A percentile compares a stretch with the other conserved stretches of the same genome.
These are phyloP conservation scores for Wallemia hederae DNA, from an alignment of 1,284 basidiomycete genomes.

Conservation along the genomic window DNA sequence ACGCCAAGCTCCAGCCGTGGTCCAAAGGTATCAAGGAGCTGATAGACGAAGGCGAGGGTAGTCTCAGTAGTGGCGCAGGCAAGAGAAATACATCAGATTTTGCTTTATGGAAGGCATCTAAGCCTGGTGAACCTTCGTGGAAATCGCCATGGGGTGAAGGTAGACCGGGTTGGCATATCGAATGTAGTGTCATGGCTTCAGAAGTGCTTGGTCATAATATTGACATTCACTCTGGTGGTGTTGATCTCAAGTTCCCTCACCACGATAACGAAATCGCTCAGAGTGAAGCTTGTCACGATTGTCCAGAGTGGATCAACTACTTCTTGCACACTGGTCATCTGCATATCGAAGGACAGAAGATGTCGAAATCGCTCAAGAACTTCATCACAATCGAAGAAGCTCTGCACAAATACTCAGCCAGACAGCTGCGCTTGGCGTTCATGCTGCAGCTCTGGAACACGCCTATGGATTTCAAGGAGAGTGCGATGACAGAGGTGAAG, in stretches of 20 bases:
- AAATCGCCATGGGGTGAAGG: constrained; percentile 84
- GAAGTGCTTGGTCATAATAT: constrained; percentile 71
- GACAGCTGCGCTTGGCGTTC: constrained; percentile 85
- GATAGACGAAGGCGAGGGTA: constrained; percentile 78
- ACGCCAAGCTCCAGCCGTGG: constrained; percentile 89
- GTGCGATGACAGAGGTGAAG: constrained; percentile 55
- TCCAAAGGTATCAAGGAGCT: constrained; percentile 75
- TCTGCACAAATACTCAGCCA: constrained; percentile 49
- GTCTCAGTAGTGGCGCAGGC: constrained; percentile 32
- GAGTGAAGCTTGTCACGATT: constrained; percentile 84
- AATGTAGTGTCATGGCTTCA: constrained; percentile 96
- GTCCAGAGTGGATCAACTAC: constrained; percentile 89
- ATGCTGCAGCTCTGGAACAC: constrained; percentile 72
- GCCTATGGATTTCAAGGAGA: constrained; percentile 81
- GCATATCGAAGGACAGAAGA: constrained; percentile 94
- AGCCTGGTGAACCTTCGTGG: constrained; percentile 95
- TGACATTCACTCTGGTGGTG: constrained; percentile 94
- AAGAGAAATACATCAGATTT: constrained; percentile 43
- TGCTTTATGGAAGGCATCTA: constrained; percentile 92
- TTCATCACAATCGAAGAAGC: constrained; percentile 99
- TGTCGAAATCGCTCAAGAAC: constrained; percentile 98
- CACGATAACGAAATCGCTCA: constrained; percentile 99
- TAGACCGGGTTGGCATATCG: constrained; percentile 98
- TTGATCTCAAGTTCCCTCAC: constrained; percentile 92
- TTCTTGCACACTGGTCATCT: constrained; percentile 96